A percentile compares a stretch with the other conserved stretches of the same genome.
Conservation (phyloP, 2,329 filamentous ascomycete genomes). For the Cladosporium phlei region DNA sequence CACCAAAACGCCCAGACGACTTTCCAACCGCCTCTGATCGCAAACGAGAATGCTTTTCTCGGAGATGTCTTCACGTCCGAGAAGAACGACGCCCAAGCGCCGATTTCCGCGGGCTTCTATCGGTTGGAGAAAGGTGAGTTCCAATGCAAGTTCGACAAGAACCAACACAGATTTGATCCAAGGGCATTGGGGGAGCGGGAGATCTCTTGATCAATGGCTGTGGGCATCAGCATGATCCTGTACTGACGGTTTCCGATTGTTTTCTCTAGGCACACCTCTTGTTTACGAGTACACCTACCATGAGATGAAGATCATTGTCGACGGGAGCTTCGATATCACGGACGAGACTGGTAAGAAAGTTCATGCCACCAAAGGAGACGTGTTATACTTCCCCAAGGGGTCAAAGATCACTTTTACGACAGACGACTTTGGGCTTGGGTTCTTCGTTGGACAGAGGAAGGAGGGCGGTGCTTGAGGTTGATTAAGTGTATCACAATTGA, state of each 20-base stretch:
- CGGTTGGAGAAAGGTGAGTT: conserved; percentile 57
- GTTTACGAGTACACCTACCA: conserved; percentile 67
- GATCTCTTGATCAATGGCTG: too few species aligned
- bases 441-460: conserved; percentile 25
- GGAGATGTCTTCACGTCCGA: conserved; percentile 56
- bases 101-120: conserved; percentile 62
- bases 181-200: too few species aligned
- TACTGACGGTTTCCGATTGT: too few species aligned
- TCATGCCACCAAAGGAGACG: conserved; percentile 57
- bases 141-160: too few species aligned
- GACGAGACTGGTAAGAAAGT: conserved; percentile 60
- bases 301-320: conserved; percentile 70
- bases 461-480: conserved; percentile 21
- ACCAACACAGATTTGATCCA: too few species aligned
- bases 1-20: conserved; percentile 53
- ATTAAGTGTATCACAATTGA: conserved; percentile 5
- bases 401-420: conserved; percentile 57
- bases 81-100: conserved; percentile 52
- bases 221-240: too few species aligned
- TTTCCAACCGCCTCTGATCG: conserved; percentile 61
- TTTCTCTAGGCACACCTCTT: conserved; percentile 56
- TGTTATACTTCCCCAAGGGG: conserved; percentile 65
- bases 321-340: conserved; percentile 61
- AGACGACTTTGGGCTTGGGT: conserved; percentile 27
- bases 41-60: conserved; percentile 64